Base-by-base conservation (phyloP, 2,329 filamentous ascomycete genomes). In the Didymella glomerata region DNA sequence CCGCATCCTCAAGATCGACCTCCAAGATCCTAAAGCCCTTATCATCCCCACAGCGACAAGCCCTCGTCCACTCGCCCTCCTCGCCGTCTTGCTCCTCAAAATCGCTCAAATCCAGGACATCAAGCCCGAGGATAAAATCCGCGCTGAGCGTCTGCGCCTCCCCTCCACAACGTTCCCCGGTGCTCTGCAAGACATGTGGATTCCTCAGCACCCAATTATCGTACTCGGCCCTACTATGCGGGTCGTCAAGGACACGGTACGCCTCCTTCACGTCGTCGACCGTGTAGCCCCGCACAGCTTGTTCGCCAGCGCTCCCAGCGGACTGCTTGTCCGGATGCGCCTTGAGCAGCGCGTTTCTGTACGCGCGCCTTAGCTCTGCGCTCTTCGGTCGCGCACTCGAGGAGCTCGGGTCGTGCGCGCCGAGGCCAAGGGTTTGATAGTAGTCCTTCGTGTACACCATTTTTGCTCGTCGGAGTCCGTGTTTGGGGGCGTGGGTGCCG, bases 241-340 rank as follows among this genome's bases (percentile, higher is more conserved):
- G 75, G 44, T 84, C 77, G 0, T 79, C 78, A 2, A 89, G 80
- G 1, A 80, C 81, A 50, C 81, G 81, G 70, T 86, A 88, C 4
- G 86, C 86, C n/a, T 80, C 72, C 18, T 83, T 84, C 27, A 89
- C 86, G 46, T 85, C 79, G 68, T 89, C 86, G 47, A 89, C 51
- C n/a, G 77, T 11, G 83, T 83, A 56, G 16, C 16, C 6, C 16
- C 32, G 32, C 16, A 18, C 2, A 3, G 32, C 5, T 36, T 18
- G 32, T 8, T n/a, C 16, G 32, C 16, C 16, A 9, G 32, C 16
- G 11, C 32, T 8, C 14, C 16, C 6, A n/a, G 32, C 32, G 16
- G 32, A 6, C 16, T 36, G 11, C 32, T 86, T 88, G 74, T 89
- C 86, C 0, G 86, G 86, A 68, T 89, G 86, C 65, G 87, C 79